Evolutionary conservation across 306 rosid species (phyloP).

Genomic region (Acacia acuminata): DNA sequence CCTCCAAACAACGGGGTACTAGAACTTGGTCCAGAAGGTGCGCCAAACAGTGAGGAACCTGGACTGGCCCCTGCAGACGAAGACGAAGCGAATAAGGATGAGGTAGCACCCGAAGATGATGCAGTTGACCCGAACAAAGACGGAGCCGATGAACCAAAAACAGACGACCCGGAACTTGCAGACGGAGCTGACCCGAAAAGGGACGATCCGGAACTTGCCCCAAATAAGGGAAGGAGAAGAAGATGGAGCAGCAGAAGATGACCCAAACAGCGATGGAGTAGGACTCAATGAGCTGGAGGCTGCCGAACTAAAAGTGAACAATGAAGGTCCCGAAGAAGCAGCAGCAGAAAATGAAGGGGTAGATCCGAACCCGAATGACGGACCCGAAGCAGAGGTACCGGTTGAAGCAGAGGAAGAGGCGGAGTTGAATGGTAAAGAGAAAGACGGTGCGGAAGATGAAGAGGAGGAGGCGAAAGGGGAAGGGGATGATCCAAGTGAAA

Average conservation of each 20-base stretch:
- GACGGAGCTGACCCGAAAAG: constrained; percentile 18
- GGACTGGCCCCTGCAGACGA: constrained; percentile 29
- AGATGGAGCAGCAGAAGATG: constrained; percentile 24
- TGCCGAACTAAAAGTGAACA: constrained; percentile 21
- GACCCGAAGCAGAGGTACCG: constrained; percentile 2
- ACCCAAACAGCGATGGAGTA: constrained; percentile 30
- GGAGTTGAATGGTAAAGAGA: constrained; percentile 17
- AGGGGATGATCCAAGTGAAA: constrained; percentile 20
- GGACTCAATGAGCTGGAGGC: constrained; percentile 8
- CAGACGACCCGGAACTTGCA: background rate
- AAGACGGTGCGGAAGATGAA: constrained; percentile 33
- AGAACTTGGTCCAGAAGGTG: constrained; percentile 2
- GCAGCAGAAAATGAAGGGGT: constrained; percentile 19
- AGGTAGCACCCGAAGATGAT: background rate
- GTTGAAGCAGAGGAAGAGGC: constrained; percentile 28
- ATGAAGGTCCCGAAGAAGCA: constrained; percentile 35
- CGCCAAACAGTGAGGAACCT: constrained; percentile 16
- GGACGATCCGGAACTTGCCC: constrained; percentile 24
- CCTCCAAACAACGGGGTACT: constrained; percentile 9
- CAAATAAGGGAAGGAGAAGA: constrained; percentile 17
- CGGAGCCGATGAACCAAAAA: constrained; percentile 10
- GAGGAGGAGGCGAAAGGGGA: background rate
- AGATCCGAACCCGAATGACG: constrained; percentile 32
- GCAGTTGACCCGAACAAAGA: constrained; percentile 21
- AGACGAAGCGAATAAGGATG: constrained; percentile 22